Evolutionary conservation across 2,329 filamentous ascomycete species (phyloP), one percentile per base, ranked within the genome.

Genomic region (Aquanectria penicillioides): DNA sequence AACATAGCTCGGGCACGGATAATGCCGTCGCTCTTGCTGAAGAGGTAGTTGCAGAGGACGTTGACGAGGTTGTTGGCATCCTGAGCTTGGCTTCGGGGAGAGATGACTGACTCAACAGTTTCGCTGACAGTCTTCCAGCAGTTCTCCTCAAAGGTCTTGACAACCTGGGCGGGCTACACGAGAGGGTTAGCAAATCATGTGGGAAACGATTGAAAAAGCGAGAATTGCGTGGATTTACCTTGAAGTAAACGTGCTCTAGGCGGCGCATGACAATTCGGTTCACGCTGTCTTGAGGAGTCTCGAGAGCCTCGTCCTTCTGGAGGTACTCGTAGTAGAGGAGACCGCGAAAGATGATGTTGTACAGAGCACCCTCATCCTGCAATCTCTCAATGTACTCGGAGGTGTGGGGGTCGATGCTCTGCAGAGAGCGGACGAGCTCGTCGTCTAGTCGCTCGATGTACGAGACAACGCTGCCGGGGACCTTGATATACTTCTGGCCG

Each of bases 241-340:
- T 99, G 88, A 98, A 99, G 84, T 99, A 99, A 71, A 98, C 86
- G 78, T 99, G 96, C 80, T 99, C 96, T 65, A 99, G 81, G 70
- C 96, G 88, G 72, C 95, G 89, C 88, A 97, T 97, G 68, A 97
- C 86, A 51, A 97, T 88, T 59, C 95, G 89, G 85, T 98, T 99
- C 64, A 97, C 78, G 73, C 89, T 92, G 63, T 97, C 94, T 77
- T 97, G 93, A 22, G 90, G 85, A 33, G 89, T 83, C 40, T 94
- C 88, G 33, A 94, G 84, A 64, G 89, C 83, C 40, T 84, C 75
- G 62, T 90, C 87, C 77, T 91, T 88, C 74, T 86, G 86, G 53
- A 97, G 82, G 62, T 83, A 83, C 82, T 99, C 95, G 62, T 94
- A 90, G 80, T 99, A 99, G 59, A 97, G 84, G 71, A 93, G 85